Base-by-base conservation (phyloP, 1,139 yeast species). In the Yamadazyma triangularis region DNA sequence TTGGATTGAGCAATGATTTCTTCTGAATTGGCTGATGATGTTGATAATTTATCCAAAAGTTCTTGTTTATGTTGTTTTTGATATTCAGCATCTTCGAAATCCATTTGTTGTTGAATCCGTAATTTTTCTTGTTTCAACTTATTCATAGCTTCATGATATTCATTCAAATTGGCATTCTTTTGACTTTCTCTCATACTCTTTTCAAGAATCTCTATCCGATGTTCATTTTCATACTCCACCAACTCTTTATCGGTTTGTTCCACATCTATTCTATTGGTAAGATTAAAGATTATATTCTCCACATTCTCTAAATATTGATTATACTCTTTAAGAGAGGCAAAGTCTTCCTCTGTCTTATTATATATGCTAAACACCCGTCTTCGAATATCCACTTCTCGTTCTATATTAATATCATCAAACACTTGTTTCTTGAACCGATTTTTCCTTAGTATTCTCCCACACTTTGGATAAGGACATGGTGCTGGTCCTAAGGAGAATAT, bases 401-500 rank as follows among this genome's bases (percentile, higher is more conserved):
- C 99, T 9, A 91, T 95, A 8, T 58, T 68, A 24, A 91, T 75
- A 56, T 91, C 97, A 44, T 89, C 96, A 54, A 91, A 91, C 4
- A 87, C 73, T 58, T 91, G 98, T 27, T 86, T 76, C 59, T 91
- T 91, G 64, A 91, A 91, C 58, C 79, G 79, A 61, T 87, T 87
- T 67, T 85, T 85, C 43, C 98, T 67, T 40, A 91, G 62, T 9
- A 82, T 86, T 64, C 83, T 86, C 32, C 84, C 89, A 63, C 99
- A 91, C 30, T 82, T 80, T 5, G 91, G 87, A 54, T 88, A 89
- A 1, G 98, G 98, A 56, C 98, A 91, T 15, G 91, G 93, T 0
- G 96, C 93, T 0, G 98, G 98, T 4, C 99, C 99, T 30, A 85
- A 61, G 9, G 95, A 79, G 55, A 87, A 91, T 34, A 91, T 87